Percentiles rank a stretch among this genome's conserved stretches.
Evolutionary conservation across 306 rosid species (phyloP).

Genomic region (Rosa multiflora): DNA sequence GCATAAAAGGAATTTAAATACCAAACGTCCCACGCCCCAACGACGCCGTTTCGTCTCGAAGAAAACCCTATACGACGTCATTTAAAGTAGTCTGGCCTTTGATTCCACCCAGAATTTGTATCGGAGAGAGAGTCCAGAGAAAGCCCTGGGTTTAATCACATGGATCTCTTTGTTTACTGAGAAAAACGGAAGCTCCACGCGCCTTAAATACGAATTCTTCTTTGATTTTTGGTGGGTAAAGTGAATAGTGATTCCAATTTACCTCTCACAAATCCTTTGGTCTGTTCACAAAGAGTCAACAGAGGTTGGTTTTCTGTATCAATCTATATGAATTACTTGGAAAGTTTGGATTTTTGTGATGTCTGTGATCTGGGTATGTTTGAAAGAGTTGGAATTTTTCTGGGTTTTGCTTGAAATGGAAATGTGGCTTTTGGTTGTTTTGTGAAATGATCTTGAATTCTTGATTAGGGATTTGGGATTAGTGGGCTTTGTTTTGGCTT

Average conservation of each 20-base stretch:
- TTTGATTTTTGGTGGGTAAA: neutral
- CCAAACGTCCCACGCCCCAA: neutral
- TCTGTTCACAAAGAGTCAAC: neutral
- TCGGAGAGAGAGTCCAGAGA: neutral
- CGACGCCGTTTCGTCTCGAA: neutral
- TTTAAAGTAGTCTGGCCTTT: neutral
- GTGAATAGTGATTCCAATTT: neutral
- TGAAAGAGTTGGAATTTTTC: neutral
- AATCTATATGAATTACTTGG: neutral
- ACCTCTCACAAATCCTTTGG: neutral
- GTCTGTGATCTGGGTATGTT: slow-evolving; percentile 8
- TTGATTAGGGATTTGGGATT: neutral
- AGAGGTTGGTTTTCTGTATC: neutral
- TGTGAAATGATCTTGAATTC: neutral
- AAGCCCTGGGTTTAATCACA: neutral
- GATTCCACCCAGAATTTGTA: neutral
- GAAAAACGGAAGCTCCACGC: neutral
- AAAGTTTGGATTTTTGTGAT: neutral
- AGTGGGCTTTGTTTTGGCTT: neutral
- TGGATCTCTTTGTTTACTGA: slow-evolving; percentile 8
- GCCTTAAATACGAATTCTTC: neutral
- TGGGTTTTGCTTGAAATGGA: slow-evolving; percentile 15
- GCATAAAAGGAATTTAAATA: neutral
- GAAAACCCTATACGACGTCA: neutral
- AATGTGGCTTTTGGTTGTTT: neutral